Base-by-base conservation (phyloP, 768 basidiomycete genomes). In the Xerocomellus amylosporus region DNA sequence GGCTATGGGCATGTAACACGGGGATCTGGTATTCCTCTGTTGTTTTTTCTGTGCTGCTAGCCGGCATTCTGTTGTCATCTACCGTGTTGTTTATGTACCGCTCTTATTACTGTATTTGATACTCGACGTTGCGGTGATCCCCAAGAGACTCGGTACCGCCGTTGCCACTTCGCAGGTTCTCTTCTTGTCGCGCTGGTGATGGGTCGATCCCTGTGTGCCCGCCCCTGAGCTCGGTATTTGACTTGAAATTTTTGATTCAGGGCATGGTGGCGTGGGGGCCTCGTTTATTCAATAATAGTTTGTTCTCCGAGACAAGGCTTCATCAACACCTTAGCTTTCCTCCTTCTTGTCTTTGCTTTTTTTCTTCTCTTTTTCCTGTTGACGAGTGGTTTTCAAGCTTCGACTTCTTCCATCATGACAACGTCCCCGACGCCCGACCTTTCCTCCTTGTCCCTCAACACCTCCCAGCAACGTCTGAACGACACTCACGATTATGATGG, bases 401-500 rank as follows among this genome's bases (percentile, higher is more conserved):
- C 57, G 53, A 55, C 5, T 54, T 53, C 55, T 56, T 49, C 51
- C 55, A 80, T 84, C 81, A 92, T 92, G 89, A 87, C 88, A 65
- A 85, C 75, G 69, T 83, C 88, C 62, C 85, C 89, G 31, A 74
- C 79, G 38, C 89, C 90, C 59, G 88, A 91, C 76, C 82, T 93
- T 63, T 84, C 87, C 46, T 77, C 86, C 61, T 75, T 92, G 67
- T 85, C 88, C 65, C 83, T 91, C 72, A 80, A 80, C 73, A 77
- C 81, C 58, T 76, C 82, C 58, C 85, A 83, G 74, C 87, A 82
- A 86, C 88, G 87, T 81, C 83, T 87, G 79, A 83, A 91, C 77
- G 89, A 92, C 72, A 74, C 77, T 86, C 89, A 89, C 75, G 87
- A 90, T 78, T 90, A 86, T 76, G 88, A 92, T 69, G 81, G 78